A percentile compares a stretch with the other conserved stretches of the same genome.
These are phyloP conservation scores for Serendipita indica DNA, from an alignment of 768 basidiomycete genomes.

Conservation along the genomic window DNA sequence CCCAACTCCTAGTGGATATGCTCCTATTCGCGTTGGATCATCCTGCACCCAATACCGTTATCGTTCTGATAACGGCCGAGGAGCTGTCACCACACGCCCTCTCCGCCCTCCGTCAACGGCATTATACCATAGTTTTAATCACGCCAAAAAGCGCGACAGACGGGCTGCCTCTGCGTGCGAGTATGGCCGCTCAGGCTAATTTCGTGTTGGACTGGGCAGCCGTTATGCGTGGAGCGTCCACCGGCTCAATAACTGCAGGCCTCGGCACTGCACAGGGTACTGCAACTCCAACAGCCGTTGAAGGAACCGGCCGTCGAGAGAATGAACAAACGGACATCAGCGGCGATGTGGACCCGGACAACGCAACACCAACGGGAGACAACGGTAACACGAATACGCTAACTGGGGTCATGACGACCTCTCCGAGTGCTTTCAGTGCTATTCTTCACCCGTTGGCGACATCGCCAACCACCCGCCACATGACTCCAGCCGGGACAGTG, in stretches of 20 bases:
- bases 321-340: too few species aligned
- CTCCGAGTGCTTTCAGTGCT: background rate
- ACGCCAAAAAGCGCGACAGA: background rate
- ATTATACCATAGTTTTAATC: background rate
- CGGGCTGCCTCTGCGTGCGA: background rate
- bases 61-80: conserved; percentile 1
- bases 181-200: conserved; percentile 6
- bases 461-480: background rate
- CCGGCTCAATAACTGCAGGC: background rate
- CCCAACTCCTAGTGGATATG: conserved; percentile 1
- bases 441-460: background rate
- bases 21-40: conserved; percentile 5
- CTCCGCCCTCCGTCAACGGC: conserved; percentile 5
- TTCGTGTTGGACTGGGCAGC: background rate
- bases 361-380: background rate
- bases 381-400: background rate
- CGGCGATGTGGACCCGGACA: background rate
- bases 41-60: background rate
- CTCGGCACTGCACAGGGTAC: background rate
- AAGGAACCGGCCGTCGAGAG: too few species aligned
- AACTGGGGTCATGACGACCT: background rate
- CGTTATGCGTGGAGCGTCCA: background rate
- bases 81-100: conserved; percentile 4
- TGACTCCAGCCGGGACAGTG: background rate
- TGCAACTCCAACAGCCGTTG: background rate